Base-by-base conservation (phyloP, 2,329 filamentous ascomycete species). In the Cordyceps farinosa region DNA sequence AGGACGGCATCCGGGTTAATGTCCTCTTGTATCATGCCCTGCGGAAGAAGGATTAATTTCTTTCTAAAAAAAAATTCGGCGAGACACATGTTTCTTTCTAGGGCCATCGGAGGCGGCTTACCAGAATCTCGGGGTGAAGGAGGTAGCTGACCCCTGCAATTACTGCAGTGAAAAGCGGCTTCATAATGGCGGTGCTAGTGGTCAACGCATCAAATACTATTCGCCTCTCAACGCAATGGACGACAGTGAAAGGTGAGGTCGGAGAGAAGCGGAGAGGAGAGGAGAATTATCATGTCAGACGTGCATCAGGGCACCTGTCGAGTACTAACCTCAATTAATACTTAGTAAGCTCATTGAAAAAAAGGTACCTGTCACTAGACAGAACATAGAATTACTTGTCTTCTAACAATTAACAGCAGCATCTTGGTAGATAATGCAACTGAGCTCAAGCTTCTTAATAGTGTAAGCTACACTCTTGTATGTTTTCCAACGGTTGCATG, bases 21-120 rank as follows among this genome's bases (percentile, higher is more conserved):
- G 38, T 73, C 76, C 65, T 77, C 75, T 63, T 77, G 69, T n/a
- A 79, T 77, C 27, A 72, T 71, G 58, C 76, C 77, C 77, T 79
- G 30, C n/a, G 17, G 17, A 29, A 44, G 29, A 7, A 30, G 15
- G 22, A 22, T 38, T n/a, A 48, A 44, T 38, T 51, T 9, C n/a
- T 22, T 4, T 44, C 22, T 22, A 30, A 27, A n/a, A 29, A 9
- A 7, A 6, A n/a, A 30, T 17, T 13, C 17, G 36, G 3, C n/a
- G 9, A n/a, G 17, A 4, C 7, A 44, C 6, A 44, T n/a, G 0
- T 15, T 22, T 11, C 36, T 30, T 32, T 61, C 22, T 13, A 54
- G 9, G 11, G 15, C 60, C 32, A 10, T 29, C 10, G 27, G 44
- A 36, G 52, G 40, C 29, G 1, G 29, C 36, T 2, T 58, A 65